A percentile compares a stretch with the other conserved stretches of the same genome.
phyloP scores from a whole-genome alignment of 2,329 filamentous ascomycete genomes.

The Aspergillus hiratsukae region DNA sequence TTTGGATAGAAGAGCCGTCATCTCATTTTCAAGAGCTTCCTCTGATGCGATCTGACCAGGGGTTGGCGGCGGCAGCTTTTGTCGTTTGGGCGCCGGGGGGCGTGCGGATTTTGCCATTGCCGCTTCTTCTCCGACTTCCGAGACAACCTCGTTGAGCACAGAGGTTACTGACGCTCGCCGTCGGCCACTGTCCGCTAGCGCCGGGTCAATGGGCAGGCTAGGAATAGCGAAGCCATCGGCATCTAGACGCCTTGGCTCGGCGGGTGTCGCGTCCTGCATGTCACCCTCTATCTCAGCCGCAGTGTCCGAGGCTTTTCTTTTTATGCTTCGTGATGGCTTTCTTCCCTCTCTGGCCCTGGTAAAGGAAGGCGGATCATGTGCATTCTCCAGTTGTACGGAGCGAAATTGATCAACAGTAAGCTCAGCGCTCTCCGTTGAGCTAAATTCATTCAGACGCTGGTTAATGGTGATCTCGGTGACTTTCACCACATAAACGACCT shows the following conservation, averaged over 20 bases:
- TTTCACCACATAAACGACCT: constrained; percentile 98
- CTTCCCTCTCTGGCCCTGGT: constrained; percentile 53
- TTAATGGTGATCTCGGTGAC: constrained; percentile 91
- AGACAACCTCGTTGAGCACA: constrained; percentile 18
- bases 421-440: constrained; percentile 74
- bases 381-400: constrained; percentile 54
- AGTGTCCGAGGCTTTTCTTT: constrained; percentile 30
- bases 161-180: constrained; percentile 19
- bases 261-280: constrained; percentile 29
- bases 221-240: constrained; percentile 67
- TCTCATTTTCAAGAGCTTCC: constrained; percentile 61
- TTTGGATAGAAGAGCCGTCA: constrained; percentile 59
- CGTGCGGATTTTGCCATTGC: constrained; percentile 21
- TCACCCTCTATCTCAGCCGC: constrained; percentile 44
- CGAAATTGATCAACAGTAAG: constrained; percentile 84
- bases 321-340: constrained; percentile 47
- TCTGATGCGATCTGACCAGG: constrained; percentile 58
- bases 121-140: constrained; percentile 18
- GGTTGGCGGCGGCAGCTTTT: constrained; percentile 48
- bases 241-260: constrained; percentile 47
- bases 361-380: constrained; percentile 79
- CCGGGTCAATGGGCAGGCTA: constrained; percentile 43
- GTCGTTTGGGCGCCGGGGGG: constrained; percentile 27
- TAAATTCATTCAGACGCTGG: constrained; percentile 88
- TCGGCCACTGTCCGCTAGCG: constrained; percentile 22